Conservation (phyloP, 1,284 basidiomycete species). For the Ceratorhiza oryzae-sativae region DNA sequence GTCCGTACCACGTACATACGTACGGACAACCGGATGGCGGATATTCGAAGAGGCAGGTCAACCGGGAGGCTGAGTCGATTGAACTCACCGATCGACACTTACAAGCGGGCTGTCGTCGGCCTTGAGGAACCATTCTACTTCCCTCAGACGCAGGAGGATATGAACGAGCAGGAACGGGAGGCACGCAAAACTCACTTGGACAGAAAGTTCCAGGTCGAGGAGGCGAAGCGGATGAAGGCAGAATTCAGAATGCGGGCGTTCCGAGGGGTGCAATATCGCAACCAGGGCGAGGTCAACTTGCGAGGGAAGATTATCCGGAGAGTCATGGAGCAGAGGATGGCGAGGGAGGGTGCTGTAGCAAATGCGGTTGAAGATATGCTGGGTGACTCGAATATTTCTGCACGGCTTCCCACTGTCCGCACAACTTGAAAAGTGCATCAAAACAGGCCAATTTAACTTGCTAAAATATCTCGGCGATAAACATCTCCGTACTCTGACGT, state of each 20-base stretch:
- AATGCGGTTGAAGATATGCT: conserved; percentile 32
- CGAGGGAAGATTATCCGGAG: conserved; percentile 33
- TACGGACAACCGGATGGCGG: conserved; percentile 84
- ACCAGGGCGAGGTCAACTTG: not conserved
- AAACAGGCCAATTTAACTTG: not conserved
- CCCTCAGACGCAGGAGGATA: conserved; percentile 79
- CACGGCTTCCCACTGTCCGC: conserved; percentile 24
- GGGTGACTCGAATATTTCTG: conserved; percentile 21
- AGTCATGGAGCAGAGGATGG: conserved; percentile 37
- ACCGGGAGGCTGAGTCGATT: conserved; percentile 49
- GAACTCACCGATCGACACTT: conserved; percentile 60
- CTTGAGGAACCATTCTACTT: conserved; percentile 91
- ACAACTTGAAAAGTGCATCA: conserved; percentile 12
- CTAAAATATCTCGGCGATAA: no score
- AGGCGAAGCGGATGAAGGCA: conserved; percentile 55
- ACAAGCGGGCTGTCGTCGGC: conserved; percentile 89
- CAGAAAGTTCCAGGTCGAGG: conserved; percentile 61
- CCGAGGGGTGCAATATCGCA: conserved; percentile 12
- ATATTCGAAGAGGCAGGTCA: conserved; percentile 51
- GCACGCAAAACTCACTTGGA: conserved; percentile 67
- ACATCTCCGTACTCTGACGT: no score
- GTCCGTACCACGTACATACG: conserved; percentile 91
- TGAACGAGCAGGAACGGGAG: conserved; percentile 62
- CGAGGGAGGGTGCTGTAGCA: conserved; percentile 26
- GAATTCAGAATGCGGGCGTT: conserved; percentile 38